These are phyloP conservation scores for Xanthoconium separans DNA, from an alignment of 1,284 basidiomycete species.

Conservation along the genomic window DNA sequence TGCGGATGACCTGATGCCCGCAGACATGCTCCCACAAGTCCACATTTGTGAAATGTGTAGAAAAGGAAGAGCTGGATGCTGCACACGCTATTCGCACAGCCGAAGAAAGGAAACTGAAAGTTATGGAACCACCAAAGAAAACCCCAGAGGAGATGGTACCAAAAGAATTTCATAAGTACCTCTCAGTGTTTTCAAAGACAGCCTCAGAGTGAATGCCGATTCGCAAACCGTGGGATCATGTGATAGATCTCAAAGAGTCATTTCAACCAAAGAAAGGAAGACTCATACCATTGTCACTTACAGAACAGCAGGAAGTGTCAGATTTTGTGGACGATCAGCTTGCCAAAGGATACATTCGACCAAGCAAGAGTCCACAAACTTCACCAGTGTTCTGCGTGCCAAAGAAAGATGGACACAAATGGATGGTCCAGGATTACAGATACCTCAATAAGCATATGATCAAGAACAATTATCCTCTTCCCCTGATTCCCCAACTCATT, in stretches of 20 bases:
- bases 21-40: too few relatives aligned
- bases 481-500: too few relatives aligned
- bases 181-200: too few relatives aligned
- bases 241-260: too few relatives aligned
- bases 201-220: neutral
- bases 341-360: too few relatives aligned
- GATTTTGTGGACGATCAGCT: neutral
- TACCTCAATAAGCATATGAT: neutral
- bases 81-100: too few relatives aligned
- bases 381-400: neutral
- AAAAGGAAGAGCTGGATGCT: too few relatives aligned
- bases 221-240: neutral
- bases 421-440: neutral
- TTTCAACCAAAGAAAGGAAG: neutral
- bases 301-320: neutral
- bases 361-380: too few relatives aligned
- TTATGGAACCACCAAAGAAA: neutral
- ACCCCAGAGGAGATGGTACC: neutral
- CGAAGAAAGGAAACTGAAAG: too few relatives aligned
- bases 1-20: too few relatives aligned
- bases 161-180: neutral
- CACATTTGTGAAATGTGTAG: too few relatives aligned
- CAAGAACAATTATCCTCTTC: neutral
- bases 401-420: neutral
- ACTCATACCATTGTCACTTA: neutral